Percentiles rank a stretch among this genome's conserved stretches.
Conservation (phyloP, 2,329 filamentous ascomycete genomes). For the Diaporthe humulicola region DNA sequence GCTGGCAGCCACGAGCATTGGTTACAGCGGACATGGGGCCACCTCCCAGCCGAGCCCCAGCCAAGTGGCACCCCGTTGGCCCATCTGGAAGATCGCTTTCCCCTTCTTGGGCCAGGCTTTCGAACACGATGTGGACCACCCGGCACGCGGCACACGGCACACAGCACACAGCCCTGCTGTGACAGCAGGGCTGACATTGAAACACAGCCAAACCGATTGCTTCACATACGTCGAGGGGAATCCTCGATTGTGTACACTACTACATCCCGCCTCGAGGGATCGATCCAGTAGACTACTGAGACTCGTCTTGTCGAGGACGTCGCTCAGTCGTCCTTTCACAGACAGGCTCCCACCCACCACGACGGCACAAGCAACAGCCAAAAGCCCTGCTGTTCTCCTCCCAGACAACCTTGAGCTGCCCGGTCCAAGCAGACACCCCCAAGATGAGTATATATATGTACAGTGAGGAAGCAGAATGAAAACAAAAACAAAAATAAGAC, state of each 20-base stretch:
- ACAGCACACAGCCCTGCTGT: neutral
- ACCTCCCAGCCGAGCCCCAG: neutral
- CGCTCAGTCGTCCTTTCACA: neutral
- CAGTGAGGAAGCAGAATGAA: neutral
- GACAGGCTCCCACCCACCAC: neutral
- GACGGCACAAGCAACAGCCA: neutral
- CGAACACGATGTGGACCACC: constrained; percentile 1
- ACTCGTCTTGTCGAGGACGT: neutral
- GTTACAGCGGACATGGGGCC: neutral
- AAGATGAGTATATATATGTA: neutral
- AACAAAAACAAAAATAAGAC: neutral
- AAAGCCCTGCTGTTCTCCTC: neutral
- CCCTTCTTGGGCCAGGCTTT: neutral
- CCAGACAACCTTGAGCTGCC: neutral
- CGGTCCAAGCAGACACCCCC: neutral
- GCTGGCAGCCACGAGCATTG: neutral
- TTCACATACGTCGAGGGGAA: no score
- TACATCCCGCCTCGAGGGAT: neutral
- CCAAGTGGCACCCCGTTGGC: no score
- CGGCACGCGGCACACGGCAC: neutral
- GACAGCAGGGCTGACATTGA: no score
- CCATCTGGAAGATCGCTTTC: neutral
- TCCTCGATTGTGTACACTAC: neutral
- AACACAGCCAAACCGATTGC: neutral
- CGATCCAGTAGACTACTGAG: no score